These are phyloP conservation scores for Rhododendron simsii DNA, from an alignment of 148 eudicot genomes.

Conservation along the genomic window DNA sequence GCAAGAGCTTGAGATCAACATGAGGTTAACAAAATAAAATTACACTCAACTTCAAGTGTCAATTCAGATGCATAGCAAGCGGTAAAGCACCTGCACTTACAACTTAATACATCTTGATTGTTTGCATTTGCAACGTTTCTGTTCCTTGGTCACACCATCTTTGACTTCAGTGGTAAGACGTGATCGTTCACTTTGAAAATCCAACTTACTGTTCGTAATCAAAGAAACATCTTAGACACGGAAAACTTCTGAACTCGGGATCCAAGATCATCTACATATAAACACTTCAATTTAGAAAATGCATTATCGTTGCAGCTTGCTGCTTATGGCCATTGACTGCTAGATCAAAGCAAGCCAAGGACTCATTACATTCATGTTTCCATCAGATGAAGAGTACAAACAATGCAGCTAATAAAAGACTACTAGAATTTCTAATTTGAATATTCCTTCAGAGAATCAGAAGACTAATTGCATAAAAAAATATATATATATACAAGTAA, in stretches of 20 bases:
- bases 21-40: not conserved
- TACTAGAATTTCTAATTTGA: not conserved
- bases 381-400: not conserved
- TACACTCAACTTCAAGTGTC: not conserved
- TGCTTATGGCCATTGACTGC: not conserved
- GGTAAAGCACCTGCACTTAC: slow-evolving; percentile 4
- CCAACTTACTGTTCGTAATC: not conserved
- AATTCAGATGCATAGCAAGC: not conserved
- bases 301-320: not conserved
- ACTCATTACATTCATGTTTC: not conserved
- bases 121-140: slow-evolving; percentile 9
- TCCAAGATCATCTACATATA: not conserved
- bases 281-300: not conserved
- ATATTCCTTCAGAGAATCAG: not conserved
- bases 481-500: too few species aligned
- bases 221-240: not conserved
- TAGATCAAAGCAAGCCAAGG: not conserved
- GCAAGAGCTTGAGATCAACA: not conserved
- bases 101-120: slow-evolving; percentile 2
- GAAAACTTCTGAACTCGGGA: not conserved
- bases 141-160: slow-evolving; percentile 9
- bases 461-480: not conserved
- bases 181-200: not conserved
- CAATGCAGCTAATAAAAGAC: not conserved
- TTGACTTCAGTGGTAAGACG: not conserved